Evolutionary conservation across 2,329 filamentous ascomycete species (phyloP).

Genomic region (Penicillium sclerotiorum): DNA sequence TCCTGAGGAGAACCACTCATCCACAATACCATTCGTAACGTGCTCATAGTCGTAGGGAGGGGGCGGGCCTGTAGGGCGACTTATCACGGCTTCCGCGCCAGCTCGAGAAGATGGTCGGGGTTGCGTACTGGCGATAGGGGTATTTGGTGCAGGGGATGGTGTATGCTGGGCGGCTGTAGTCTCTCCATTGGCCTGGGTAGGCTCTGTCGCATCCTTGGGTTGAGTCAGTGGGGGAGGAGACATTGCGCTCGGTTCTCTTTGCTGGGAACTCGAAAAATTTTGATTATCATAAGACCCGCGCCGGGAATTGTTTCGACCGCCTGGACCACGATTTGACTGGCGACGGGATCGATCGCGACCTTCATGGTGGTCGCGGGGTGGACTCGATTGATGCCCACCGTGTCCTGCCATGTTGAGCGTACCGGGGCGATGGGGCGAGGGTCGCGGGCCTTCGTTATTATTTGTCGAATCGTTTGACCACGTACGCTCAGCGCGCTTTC

Average conservation of each 20-base stretch:
- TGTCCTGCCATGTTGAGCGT: constrained; percentile 57
- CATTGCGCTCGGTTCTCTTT: constrained; percentile 27
- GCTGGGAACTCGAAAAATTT: constrained; percentile 34
- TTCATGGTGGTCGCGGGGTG: constrained; percentile 40
- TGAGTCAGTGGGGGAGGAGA: constrained; percentile 34
- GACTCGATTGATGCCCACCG: constrained; percentile 35
- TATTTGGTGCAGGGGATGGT: constrained; percentile 25
- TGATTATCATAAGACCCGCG: constrained; percentile 41
- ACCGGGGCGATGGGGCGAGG: constrained; percentile 51
- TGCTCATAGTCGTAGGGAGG: constrained; percentile 70
- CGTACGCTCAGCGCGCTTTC: constrained; percentile 54
- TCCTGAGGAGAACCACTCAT: constrained; percentile 68
- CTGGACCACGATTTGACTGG: constrained; percentile 41
- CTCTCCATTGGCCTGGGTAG: constrained; percentile 33
- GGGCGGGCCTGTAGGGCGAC: constrained; percentile 26
- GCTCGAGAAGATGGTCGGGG: constrained; percentile 23
- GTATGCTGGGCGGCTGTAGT: constrained; percentile 14
- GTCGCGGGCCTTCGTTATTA: constrained; percentile 42
- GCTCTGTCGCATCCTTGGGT: constrained; percentile 33
- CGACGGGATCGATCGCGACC: constrained; percentile 42
- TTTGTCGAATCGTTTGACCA: constrained; percentile 46
- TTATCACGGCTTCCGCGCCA: constrained; percentile 19
- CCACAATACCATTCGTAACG: constrained; percentile 70
- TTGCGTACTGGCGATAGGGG: constrained; percentile 21
- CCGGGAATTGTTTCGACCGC: constrained; percentile 35